Conservation (phyloP, 1,139 yeast genomes). For the Candida sojae region DNA sequence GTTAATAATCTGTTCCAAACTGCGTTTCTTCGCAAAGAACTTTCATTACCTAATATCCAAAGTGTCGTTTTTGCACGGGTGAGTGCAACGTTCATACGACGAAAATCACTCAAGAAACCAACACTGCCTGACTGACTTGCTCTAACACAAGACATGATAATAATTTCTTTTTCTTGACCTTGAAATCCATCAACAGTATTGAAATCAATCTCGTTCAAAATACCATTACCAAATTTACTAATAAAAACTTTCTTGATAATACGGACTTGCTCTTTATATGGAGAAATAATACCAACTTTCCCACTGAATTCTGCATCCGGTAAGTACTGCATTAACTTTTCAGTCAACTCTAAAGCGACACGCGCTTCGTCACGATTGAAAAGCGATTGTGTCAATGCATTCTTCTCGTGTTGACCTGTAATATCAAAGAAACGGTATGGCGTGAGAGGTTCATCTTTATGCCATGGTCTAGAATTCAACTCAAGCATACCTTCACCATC, state of each 20-base stretch:
- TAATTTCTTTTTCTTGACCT: constrained; percentile 96
- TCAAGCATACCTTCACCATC: constrained; percentile 75
- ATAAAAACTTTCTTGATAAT: constrained; percentile 59
- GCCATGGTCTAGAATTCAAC: constrained; percentile 76
- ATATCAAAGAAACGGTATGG: constrained; percentile 86
- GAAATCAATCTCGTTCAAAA: constrained; percentile 74
- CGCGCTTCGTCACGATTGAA: constrained; percentile 71
- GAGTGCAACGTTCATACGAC: constrained; percentile 95
- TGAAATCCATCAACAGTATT: constrained; percentile 98
- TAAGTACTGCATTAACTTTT: constrained; percentile 49
- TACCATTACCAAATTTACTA: constrained; percentile 59
- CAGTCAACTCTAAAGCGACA: constrained; percentile 71
- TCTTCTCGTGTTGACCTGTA: constrained; percentile 61
- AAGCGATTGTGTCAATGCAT: constrained; percentile 65
- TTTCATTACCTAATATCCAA: constrained; percentile 86
- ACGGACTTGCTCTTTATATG: constrained; percentile 85
- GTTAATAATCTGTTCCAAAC: constrained; percentile 69
- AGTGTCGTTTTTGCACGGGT: constrained; percentile 91
- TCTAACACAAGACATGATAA: constrained; percentile 92
- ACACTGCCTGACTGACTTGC: constrained; percentile 70
- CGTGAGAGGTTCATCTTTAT: constrained; percentile 47
- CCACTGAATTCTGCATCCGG: constrained; percentile 63
- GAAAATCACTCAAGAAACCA: constrained; percentile 84
- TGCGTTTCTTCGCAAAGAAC: constrained; percentile 59
- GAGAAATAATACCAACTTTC: constrained; percentile 87